Base-by-base conservation (phyloP, 352 stramenopile species). In the Peronospora belbahrii region DNA sequence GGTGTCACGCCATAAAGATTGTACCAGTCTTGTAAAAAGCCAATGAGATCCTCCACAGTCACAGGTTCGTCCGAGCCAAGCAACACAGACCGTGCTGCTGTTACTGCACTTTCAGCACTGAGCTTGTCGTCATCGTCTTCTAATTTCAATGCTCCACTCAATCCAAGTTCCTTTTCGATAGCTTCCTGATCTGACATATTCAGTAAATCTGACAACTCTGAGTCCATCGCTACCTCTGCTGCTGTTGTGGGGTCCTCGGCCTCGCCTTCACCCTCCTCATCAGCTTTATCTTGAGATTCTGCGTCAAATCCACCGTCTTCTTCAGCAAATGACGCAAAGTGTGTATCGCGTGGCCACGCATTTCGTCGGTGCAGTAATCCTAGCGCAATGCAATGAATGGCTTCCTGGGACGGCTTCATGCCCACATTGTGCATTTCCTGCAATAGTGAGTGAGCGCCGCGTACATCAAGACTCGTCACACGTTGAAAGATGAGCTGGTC, bases 11-110 rank as follows among this genome's bases (percentile, higher is more conserved):
- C 57, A 42, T 85, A 80, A 28, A 88, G 51, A 48, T 90, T 93
- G 68, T 90, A 81, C 81, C 78, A 90, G 56, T 90, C 78, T 48
- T 90, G 77, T n/a, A 93, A 52, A 50, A 93, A 93, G 13, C 56
- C 65, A 20, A 72, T 52, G 36, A 93, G 52, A 40, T 93, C 78
- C 22, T 74, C 62, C 11, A 87, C 39, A 19, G 52, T 65, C n/a
- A 62, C 41, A 13, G 71, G 74, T 4, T 62, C 73, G 18, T 67
- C 62, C 8, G 48, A 67, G 15, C 72, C 67, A 2, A 74, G 27
- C 23, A 69, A 33, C 39, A 62, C 37, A 34, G 36, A 48, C 34
- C 42, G 38, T 40, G 35, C 34, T 31, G 30, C 48, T 4, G 34
- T n/a, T n/a, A n/a, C 52, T 32, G 45, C 44, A 30, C 37, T 62